phyloP scores from a whole-genome alignment of 2,329 filamentous ascomycete genomes.

The Bipolaris bicolor region DNA sequence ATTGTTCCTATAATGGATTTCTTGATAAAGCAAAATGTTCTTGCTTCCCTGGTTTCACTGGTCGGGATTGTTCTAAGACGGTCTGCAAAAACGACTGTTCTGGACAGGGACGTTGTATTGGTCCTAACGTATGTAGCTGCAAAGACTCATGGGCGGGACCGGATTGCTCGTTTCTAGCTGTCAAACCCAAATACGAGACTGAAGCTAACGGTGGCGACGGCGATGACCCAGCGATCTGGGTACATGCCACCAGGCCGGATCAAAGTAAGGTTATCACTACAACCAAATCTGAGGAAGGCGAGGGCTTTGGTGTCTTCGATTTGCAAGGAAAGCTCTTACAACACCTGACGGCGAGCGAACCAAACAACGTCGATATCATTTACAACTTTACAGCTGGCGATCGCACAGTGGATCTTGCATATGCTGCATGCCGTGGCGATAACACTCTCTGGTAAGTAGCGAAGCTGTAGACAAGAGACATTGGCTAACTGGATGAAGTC shows the following conservation, averaged over 20 bases:
- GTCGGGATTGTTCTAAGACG: conserved; percentile 26
- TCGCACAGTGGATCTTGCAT: conserved; percentile 56
- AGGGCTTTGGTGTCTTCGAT: conserved; percentile 59
- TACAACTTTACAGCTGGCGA: conserved; percentile 56
- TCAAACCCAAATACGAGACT: conserved; percentile 40
- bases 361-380: conserved; percentile 63
- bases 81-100: conserved; percentile 38
- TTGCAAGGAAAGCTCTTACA: conserved; percentile 57
- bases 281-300: conserved; percentile 57
- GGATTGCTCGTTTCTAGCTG: conserved; percentile 38
- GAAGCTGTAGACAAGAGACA: background rate
- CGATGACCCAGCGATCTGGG: conserved; percentile 44
- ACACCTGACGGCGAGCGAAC: conserved; percentile 54
- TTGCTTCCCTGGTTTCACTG: conserved; percentile 37
- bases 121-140: conserved; percentile 38
- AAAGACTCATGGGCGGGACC: conserved; percentile 34
- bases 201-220: conserved; percentile 44
- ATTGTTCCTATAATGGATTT: conserved; percentile 35
- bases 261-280: conserved; percentile 60
- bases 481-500: conserved; percentile 36
- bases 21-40: conserved; percentile 14
- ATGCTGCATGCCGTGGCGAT: conserved; percentile 59
- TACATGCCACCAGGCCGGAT: conserved; percentile 39
- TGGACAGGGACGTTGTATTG: conserved; percentile 33
- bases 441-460: conserved; percentile 59